phyloP scores from a whole-genome alignment of 768 basidiomycete species.

The Rhodotorula kratochvilovae region DNA sequence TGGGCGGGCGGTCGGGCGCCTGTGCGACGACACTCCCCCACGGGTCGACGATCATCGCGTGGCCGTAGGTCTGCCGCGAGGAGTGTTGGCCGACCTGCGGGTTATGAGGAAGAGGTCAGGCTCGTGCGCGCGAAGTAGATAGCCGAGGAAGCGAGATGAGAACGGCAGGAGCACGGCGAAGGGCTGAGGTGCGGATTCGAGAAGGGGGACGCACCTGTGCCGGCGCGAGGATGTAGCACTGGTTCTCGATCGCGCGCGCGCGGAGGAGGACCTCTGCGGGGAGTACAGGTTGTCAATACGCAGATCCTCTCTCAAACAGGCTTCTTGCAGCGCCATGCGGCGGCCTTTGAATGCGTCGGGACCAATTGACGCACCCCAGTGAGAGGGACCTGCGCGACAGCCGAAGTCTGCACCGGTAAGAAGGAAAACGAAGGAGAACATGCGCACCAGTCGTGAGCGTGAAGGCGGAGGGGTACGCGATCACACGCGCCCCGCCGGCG shows the following conservation, averaged over 20 bases:
- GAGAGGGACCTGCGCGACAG: slow-evolving; percentile 5
- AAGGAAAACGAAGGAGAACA: too few species aligned
- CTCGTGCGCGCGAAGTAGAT: too few species aligned
- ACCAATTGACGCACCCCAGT: slow-evolving; percentile 42
- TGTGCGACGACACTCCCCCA: slow-evolving; percentile 41
- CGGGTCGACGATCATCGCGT: slow-evolving; percentile 40
- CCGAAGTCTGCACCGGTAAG: too few species aligned
- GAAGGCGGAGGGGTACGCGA: slow-evolving; percentile 42
- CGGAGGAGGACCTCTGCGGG: slow-evolving; percentile 37
- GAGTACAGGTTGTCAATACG: too few species aligned
- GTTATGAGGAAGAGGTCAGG: too few species aligned
- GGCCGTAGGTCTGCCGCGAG: slow-evolving; percentile 30
- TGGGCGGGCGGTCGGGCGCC: slow-evolving; percentile 3
- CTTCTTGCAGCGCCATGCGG: too few species aligned
- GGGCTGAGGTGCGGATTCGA: too few species aligned
- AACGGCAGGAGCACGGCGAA: neutral
- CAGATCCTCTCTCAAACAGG: too few species aligned
- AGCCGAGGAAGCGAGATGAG: neutral
- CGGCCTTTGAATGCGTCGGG: too few species aligned
- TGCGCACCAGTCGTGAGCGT: slow-evolving; percentile 32
- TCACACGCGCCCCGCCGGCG: slow-evolving; percentile 31
- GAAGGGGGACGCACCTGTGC: slow-evolving; percentile 32
- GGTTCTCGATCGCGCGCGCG: slow-evolving; percentile 44
- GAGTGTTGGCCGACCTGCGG: slow-evolving; percentile 26
- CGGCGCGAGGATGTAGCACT: slow-evolving; percentile 43